Evolutionary conservation across 306 rosid genomes (phyloP).

Genomic region (Pyrus pyrifolia): DNA sequence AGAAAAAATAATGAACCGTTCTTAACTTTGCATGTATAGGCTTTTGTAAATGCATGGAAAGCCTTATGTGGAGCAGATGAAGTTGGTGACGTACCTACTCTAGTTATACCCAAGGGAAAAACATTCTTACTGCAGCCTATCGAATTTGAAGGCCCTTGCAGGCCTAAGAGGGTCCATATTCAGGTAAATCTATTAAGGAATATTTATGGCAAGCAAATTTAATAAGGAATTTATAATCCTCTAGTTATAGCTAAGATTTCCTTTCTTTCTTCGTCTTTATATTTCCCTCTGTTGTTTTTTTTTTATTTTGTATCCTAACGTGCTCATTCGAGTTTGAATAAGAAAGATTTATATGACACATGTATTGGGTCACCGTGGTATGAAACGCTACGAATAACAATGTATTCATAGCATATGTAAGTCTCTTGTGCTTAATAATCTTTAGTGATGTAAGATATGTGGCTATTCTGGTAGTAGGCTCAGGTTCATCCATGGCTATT

Average conservation of each 20-base stretch:
- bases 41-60: not conserved
- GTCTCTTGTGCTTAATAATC: too few relatives aligned
- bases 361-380: too few relatives aligned
- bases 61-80: not conserved
- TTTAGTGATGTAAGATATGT: too few relatives aligned
- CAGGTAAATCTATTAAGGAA: not conserved
- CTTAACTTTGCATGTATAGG: not conserved
- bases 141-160: not conserved
- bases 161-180: not conserved
- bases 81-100: not conserved
- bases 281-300: not conserved
- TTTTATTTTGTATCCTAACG: too few relatives aligned
- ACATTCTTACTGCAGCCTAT: slow-evolving; percentile 5
- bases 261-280: not conserved
- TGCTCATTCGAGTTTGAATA: too few relatives aligned
- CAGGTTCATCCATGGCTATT: too few relatives aligned
- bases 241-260: not conserved
- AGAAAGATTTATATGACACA: too few relatives aligned
- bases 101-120: not conserved
- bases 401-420: too few relatives aligned
- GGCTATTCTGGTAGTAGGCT: too few relatives aligned
- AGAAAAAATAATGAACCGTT: too few relatives aligned
- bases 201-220: too few relatives aligned
- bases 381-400: too few relatives aligned
- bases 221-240: not conserved